Base-by-base conservation (phyloP, 2,329 filamentous ascomycete genomes). In the Aureobasidium subglaciale region DNA sequence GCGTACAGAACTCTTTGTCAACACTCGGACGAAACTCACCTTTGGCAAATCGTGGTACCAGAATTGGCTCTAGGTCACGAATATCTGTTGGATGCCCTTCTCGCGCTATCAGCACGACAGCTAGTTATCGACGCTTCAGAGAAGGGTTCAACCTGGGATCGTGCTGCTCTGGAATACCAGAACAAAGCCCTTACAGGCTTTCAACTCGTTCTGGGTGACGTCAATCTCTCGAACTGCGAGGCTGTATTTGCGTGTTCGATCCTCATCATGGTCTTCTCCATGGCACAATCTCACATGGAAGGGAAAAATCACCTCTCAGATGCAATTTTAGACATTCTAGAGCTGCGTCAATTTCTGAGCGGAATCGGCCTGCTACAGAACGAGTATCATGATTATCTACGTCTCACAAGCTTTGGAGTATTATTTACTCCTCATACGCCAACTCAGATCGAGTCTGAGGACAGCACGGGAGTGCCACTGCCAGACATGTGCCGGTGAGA, bases 31-130 rank as follows among this genome's bases (percentile, higher is more conserved):
- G 52, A 55, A 13, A 16, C 30, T 9, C 5, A 35, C n/a, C 8
- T 55, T 7, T 55, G 52, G 52, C 38, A 55, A 34, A 15, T 43
- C 11, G 38, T 46, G 8, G 27, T 55, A 22, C 52, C 52, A 3
- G 38, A 45, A 20, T 5, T 43, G 38, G 52, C 38, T 20, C 29
- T 43, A 4, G 45, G 29, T 7, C 38, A 45, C 37, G 38, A 25
- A 6, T 55, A 34, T 22, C 24, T 55, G 1, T 20, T 55, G 18
- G 41, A 55, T 46, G 40, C 35, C 6, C 16, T 55, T 4, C 16
- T 55, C 3, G 38, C 38, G 9, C 16, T 55, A 11, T 43, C 52
- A 20, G 38, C 38, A 7, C 35, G 30, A 29, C 52, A 55, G 2
- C 30, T 43, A 3, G 34, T 30, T 11, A 25, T 45, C 18, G 30